These are phyloP conservation scores for Jaenimonas drosophilae DNA, from an alignment of 208 protist species.

Conservation along the genomic window DNA sequence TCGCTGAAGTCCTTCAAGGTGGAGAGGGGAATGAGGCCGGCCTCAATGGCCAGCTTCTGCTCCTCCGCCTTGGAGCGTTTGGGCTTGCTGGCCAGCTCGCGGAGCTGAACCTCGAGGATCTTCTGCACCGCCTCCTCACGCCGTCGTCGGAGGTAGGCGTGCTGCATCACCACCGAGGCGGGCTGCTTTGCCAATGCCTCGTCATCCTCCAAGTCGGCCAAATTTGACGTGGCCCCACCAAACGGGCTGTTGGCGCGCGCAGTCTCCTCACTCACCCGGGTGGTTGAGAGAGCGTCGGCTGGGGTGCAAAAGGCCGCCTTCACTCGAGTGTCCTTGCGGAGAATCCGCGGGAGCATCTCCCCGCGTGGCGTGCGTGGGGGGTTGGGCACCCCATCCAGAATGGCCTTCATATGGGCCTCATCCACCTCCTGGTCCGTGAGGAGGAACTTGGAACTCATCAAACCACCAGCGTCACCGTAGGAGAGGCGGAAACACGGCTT, in stretches of 20 bases:
- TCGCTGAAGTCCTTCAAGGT: conserved; percentile 20
- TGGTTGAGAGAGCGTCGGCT: background rate
- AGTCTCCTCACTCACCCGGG: background rate
- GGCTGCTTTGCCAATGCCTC: conserved; percentile 5
- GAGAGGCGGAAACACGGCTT: too few species aligned
- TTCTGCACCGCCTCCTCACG: conserved; percentile 22
- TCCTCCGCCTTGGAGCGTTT: conserved; percentile 3
- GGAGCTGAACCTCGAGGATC: conserved; percentile 11
- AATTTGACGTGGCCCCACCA: background rate
- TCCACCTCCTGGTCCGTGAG: too few species aligned
- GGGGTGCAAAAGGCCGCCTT: background rate
- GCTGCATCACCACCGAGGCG: conserved; percentile 28
- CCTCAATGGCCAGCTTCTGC: conserved; percentile 6
- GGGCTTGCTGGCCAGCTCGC: conserved; percentile 2
- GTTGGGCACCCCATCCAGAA: background rate
- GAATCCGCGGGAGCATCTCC: background rate
- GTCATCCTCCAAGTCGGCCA: too few species aligned
- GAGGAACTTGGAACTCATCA: too few species aligned
- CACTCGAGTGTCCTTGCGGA: background rate
- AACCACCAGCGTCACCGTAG: too few species aligned
- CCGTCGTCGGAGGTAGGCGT: conserved; percentile 27
- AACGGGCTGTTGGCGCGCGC: background rate
- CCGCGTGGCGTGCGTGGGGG: background rate
- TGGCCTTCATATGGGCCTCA: too few species aligned
- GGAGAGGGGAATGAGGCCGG: conserved; percentile 15